Percentiles rank a stretch among this genome's conserved stretches.
Evolutionary conservation across 352 stramenopile genomes (phyloP).

Genomic region (Globisporangium takayamanum): DNA sequence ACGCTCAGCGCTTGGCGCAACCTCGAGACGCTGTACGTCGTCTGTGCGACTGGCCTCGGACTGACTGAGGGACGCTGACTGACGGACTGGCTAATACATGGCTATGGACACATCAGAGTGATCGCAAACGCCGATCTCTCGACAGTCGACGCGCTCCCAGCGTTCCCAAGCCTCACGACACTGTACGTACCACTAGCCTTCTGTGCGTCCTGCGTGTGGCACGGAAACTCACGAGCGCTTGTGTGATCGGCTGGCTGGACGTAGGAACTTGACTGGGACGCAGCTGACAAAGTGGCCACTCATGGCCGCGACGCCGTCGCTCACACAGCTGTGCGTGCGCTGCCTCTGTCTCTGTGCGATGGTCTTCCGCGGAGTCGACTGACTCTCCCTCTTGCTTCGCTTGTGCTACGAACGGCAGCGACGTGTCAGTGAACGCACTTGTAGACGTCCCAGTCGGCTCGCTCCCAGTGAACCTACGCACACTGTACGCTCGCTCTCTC

Average conservation of each 20-base stretch:
- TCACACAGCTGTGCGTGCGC: slow-evolving; percentile 8
- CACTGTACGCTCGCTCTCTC: slow-evolving; percentile 4
- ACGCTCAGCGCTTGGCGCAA: slow-evolving; percentile 2
- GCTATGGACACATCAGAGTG: neutral
- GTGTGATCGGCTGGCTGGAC: neutral
- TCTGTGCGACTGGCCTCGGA: neutral
- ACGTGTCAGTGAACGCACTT: slow-evolving; percentile 11
- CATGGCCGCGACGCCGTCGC: slow-evolving; percentile 7
- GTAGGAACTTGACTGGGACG: slow-evolving; percentile 10
- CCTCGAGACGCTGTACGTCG: slow-evolving; percentile 13
- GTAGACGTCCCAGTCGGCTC: slow-evolving; percentile 3
- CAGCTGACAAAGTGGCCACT: slow-evolving; percentile 11
- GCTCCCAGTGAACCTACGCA: slow-evolving; percentile 5
- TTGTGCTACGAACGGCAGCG: neutral
- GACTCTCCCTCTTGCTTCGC: neutral
- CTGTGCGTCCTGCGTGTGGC: neutral
- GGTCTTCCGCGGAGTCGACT: neutral
- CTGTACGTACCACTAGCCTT: slow-evolving; percentile 1
- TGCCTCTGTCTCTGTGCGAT: neutral
- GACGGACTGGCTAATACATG: neutral
- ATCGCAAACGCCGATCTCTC: slow-evolving; percentile 15
- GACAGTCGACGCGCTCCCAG: neutral
- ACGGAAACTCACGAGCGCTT: neutral
- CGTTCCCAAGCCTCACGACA: slow-evolving; percentile 5
- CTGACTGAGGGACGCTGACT: neutral